phyloP scores from a whole-genome alignment of 768 basidiomycete genomes.

The Lactarius hatsudake region DNA sequence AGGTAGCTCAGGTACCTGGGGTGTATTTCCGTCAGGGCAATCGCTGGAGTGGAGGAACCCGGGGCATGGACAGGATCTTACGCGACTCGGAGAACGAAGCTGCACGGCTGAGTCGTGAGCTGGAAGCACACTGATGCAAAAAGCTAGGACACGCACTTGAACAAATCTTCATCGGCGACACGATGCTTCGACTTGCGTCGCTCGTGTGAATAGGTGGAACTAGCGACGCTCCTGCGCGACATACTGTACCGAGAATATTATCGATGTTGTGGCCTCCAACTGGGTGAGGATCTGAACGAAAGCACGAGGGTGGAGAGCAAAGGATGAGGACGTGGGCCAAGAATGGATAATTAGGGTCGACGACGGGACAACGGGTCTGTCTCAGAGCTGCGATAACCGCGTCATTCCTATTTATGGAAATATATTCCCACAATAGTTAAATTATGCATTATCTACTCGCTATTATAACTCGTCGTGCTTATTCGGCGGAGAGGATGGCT shows the following conservation, averaged over 20 bases:
- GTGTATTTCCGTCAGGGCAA: conserved; percentile 4
- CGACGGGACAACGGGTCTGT: neutral
- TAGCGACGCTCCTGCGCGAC: conserved; percentile 76
- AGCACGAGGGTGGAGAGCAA: neutral
- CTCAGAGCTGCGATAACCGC: neutral
- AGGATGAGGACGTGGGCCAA: neutral
- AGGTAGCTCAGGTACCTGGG: conserved; percentile 70
- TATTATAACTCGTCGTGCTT: conserved; percentile 17
- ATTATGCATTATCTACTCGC: neutral
- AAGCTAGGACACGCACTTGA: conserved; percentile 57
- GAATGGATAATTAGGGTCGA: neutral
- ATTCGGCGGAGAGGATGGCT: neutral
- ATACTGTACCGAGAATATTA: conserved; percentile 30
- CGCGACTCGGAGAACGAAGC: conserved; percentile 83
- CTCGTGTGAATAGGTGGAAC: conserved; percentile 49
- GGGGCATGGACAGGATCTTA: conserved; percentile 41
- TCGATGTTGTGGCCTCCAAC: neutral
- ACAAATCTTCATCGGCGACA: conserved; percentile 82
- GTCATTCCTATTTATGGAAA: neutral
- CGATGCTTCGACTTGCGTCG: conserved; percentile 72
- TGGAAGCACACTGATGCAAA: conserved; percentile 13
- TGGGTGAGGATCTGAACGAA: neutral
- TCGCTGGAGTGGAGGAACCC: neutral
- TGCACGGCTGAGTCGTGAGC: conserved; percentile 34
- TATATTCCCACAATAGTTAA: conserved; percentile 3